phyloP scores from a whole-genome alignment of 2,329 filamentous ascomycete genomes.

The Hypoxylon sp. region DNA sequence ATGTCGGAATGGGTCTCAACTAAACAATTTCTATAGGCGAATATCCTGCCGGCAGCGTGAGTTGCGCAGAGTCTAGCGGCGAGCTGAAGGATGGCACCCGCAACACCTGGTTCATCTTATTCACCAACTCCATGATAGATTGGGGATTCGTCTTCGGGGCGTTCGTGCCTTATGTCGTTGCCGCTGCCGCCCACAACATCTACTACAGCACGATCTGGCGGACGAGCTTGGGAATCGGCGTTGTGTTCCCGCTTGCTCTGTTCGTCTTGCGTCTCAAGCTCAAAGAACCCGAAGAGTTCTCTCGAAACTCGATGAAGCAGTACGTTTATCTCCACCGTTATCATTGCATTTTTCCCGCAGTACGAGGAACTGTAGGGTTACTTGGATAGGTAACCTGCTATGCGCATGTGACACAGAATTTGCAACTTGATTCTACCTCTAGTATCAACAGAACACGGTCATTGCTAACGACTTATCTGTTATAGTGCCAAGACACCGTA shows the following conservation, averaged over 20 bases:
- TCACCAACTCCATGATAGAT: slow-evolving; percentile 89
- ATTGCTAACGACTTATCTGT: slow-evolving; percentile 39
- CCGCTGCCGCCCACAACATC: slow-evolving; percentile 63
- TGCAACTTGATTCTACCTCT: background rate
- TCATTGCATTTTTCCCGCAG: background rate
- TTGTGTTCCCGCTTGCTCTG: slow-evolving; percentile 78
- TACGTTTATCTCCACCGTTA: slow-evolving; percentile 13
- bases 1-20: slow-evolving; percentile 4
- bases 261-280: slow-evolving; percentile 76
- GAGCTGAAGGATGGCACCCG: slow-evolving; percentile 81
- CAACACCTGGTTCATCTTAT: slow-evolving; percentile 92
- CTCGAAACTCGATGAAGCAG: slow-evolving; percentile 71
- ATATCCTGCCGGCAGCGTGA: slow-evolving; percentile 85
- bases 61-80: slow-evolving; percentile 82
- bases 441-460: background rate
- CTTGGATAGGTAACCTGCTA: background rate
- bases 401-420: background rate
- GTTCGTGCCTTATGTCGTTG: slow-evolving; percentile 73
- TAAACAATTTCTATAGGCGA: slow-evolving; percentile 58
- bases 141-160: slow-evolving; percentile 82
- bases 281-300: slow-evolving; percentile 81
- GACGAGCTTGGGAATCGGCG: slow-evolving; percentile 78
- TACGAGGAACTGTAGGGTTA: background rate
- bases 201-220: slow-evolving; percentile 83
- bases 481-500: slow-evolving; percentile 61